Percentiles rank a stretch among this genome's conserved stretches.
These are phyloP conservation scores for Lenwebbia sp. DNA, from an alignment of 345 rosid species.

Conservation along the genomic window DNA sequence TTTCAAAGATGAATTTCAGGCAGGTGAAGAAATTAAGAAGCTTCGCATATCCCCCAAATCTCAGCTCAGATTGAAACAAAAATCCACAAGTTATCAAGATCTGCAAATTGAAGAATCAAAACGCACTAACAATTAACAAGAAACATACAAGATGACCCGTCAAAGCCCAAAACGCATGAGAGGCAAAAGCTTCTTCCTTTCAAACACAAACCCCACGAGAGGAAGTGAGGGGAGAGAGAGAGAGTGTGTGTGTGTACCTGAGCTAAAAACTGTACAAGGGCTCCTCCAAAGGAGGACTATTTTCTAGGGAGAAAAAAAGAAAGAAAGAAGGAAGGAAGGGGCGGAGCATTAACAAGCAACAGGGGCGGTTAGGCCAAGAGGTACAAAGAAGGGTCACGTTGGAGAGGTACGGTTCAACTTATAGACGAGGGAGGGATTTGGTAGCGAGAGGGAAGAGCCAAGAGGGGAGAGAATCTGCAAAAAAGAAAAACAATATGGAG, in stretches of 20 bases:
- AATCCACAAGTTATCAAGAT: background rate
- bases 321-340: background rate
- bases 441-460: background rate
- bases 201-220: background rate
- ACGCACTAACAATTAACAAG: background rate
- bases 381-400: background rate
- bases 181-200: background rate
- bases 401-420: constrained; percentile 6
- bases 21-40: background rate
- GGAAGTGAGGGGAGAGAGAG: background rate
- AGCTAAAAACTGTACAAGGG: constrained; percentile 21
- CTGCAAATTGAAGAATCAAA: background rate
- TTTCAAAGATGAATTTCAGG: background rate
- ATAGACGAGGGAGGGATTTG: constrained; percentile 2
- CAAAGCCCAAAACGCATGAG: background rate
- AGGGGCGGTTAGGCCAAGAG: background rate
- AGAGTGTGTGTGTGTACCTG: background rate
- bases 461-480: background rate
- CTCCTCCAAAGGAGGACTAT: constrained; percentile 1
- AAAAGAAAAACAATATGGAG: background rate
- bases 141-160: background rate
- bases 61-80: background rate
- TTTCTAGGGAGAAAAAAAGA: background rate
- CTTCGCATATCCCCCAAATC: background rate
- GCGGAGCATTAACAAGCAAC: background rate